Evolutionary conservation across 1,284 basidiomycete genomes (phyloP), one percentile per base, ranked within the genome.

Genomic region (Cutaneotrichosporon cavernicola): DNA sequence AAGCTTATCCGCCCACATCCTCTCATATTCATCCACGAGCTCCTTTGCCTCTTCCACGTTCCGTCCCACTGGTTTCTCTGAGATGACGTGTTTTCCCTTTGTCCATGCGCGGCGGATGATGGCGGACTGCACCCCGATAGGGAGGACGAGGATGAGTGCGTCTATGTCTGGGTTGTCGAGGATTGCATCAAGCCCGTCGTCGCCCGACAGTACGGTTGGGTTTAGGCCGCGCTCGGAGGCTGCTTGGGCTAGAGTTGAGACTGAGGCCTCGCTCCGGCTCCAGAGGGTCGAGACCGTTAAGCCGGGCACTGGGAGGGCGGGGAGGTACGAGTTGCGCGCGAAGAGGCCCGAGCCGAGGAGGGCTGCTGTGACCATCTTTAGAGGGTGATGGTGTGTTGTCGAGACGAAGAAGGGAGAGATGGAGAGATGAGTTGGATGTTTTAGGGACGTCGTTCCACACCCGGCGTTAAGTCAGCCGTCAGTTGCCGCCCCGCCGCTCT

Each of bases 81-180:
- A 89, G 62, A 94, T 77, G 57, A 94, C 90, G 72, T 92, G 89
- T 80, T 94, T 94, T 26, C 91, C 90, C 0, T 89, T 88, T 13
- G 73, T 64, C 62, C 77, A 69, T 2, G 75, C 76, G 70, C 84
- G 85, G 63, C 86, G 77, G 64, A 94, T 82, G 60, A 92, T 81
- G 9, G 80, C 79, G 1, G 91, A 90, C 76, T 92, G 90, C 13
- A 83, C 72, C 0, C 85, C 85, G 76, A 94, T 92, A 0, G 92
- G 91, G 11, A 94, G 82, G 2, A 86, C 87, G 57, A 93, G 81
- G 73, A 92, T 85, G 52, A 93, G 89, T 21, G 87, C 86, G 21
- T 82, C 75, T 68, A 94, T 86, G 69, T 90, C 89, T 2, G 83
- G 62, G 68, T 89, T 82, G 0, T 83, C 81, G 18, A 94, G 84